Percentiles rank a stretch among this genome's conserved stretches.
phyloP scores from a whole-genome alignment of 2,329 filamentous ascomycete species.

The Ceratocystis destructans region DNA sequence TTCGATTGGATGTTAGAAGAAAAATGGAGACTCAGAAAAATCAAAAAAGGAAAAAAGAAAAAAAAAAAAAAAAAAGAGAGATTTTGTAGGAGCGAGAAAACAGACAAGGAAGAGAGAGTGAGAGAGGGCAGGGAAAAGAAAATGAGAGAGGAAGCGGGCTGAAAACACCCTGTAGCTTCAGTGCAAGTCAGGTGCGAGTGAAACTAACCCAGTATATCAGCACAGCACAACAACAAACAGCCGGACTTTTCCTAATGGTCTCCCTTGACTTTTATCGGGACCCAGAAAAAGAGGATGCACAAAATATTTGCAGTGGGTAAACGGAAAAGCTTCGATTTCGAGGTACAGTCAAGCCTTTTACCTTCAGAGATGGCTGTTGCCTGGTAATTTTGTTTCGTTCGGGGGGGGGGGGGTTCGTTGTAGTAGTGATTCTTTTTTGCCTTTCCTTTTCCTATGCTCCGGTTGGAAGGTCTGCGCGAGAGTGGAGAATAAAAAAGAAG shows the following conservation, averaged over 20 bases:
- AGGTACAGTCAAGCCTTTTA: too few relatives aligned
- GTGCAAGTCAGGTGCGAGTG: background rate
- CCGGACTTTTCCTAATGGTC: too few relatives aligned
- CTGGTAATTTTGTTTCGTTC: background rate
- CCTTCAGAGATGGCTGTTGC: background rate
- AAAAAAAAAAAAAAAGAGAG: background rate
- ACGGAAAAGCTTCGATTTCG: background rate
- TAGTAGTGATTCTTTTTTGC: conserved; percentile 8
- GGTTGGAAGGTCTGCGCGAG: conserved; percentile 15
- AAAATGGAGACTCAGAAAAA: background rate
- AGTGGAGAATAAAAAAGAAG: conserved; percentile 17
- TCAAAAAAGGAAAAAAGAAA: background rate
- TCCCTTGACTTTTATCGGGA: background rate
- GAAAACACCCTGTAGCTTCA: too few relatives aligned
- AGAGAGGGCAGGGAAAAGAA: background rate
- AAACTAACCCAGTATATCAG: background rate
- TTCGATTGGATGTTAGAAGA: background rate
- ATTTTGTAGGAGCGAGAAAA: background rate
- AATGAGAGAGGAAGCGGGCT: background rate
- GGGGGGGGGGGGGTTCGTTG: background rate
- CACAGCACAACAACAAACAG: background rate
- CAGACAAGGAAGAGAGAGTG: background rate
- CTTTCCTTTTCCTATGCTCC: background rate
- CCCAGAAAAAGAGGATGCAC: background rate
- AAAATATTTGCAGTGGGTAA: background rate